Base-by-base conservation (phyloP, 2,329 filamentous ascomycete genomes). In the Gyromitra esculenta region DNA sequence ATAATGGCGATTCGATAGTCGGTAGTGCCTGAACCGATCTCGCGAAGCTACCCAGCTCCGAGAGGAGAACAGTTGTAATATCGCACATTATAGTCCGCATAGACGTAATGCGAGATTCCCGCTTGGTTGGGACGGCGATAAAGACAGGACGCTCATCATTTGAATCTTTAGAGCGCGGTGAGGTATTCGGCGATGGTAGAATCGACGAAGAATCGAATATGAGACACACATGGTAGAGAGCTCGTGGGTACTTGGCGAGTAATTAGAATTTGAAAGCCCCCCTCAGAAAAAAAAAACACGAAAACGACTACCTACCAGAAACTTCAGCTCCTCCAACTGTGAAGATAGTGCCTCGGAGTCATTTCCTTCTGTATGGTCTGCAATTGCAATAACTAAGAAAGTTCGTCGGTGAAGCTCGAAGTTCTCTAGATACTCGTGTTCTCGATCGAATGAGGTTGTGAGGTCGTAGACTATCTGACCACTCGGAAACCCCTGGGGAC, bases 381-480 rank as follows among this genome's bases (percentile, higher is more conserved):
- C 92, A 75, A 98, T 87, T 1, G 93, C 95, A 78, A 99, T 88
- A 35, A 98, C 87, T 43, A 81, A 75, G 62, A 80, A 81, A 37
- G 80, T 80, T 72, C 81, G 77, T 71, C 81, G 76, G 73, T 81
- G 75, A 60, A 80, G 78, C 75, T 81, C 80, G 63, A 81, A 80
- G 21, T 76, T 77, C 56, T 81, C 81, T 15, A 81, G 76, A 50
- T 81, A 81, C 54, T 81, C 80, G 73, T 81, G 81, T 65, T 81
- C 81, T 54, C 76, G 86, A 83, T 99, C 96, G 85, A 97, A 97
- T 0, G 96, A 91, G 77, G 92, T 93, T 74, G 92, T 90, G 78
- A 97, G 88, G 83, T 97, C 92, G 87, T 96, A 97, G 81, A 97
- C 88, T 77, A 98, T 91, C 81, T 91, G 90, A 77, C 95, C 95